These are phyloP conservation scores for Cynanchum wilfordii DNA, from an alignment of 257 asterid genomes.

Conservation along the genomic window DNA sequence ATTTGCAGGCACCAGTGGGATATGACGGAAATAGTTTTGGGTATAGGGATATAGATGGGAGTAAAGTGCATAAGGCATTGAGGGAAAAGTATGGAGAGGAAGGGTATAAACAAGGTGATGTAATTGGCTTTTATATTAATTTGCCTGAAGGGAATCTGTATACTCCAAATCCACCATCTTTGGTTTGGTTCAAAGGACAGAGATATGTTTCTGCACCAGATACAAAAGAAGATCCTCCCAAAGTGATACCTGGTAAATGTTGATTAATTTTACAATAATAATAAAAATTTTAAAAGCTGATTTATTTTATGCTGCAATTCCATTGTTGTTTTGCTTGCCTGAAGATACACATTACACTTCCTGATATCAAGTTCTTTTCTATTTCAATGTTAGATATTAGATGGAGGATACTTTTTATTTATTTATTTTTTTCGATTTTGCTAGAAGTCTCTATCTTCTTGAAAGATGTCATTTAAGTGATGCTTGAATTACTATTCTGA, in stretches of 20 bases:
- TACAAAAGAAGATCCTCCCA: constrained; percentile 69
- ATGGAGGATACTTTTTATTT: not conserved
- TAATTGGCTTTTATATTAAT: constrained; percentile 77
- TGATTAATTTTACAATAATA: constrained; percentile 3
- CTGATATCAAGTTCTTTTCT: not conserved
- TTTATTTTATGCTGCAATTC: not conserved
- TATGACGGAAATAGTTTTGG: constrained; percentile 91
- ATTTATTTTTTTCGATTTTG: not conserved
- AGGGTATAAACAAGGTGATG: constrained; percentile 89
- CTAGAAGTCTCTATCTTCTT: not conserved
- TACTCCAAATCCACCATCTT: constrained; percentile 61
- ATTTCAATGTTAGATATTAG: not conserved
- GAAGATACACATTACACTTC: not conserved
- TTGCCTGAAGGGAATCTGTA: constrained; percentile 72
- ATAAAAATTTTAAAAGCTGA: not conserved
- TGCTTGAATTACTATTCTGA: not conserved
- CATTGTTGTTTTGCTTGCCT: not conserved
- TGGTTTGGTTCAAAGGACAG: constrained; percentile 95
- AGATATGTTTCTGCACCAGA: constrained; percentile 62
- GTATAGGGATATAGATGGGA: constrained; percentile 87
- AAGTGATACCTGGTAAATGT: constrained; percentile 75
- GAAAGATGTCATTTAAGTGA: not conserved
- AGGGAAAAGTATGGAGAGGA: constrained; percentile 80
- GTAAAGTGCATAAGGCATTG: constrained; percentile 88
- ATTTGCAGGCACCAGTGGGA: constrained; percentile 96